These are phyloP conservation scores for Mycena leptocephala DNA, from an alignment of 768 basidiomycete genomes.

Conservation along the genomic window DNA sequence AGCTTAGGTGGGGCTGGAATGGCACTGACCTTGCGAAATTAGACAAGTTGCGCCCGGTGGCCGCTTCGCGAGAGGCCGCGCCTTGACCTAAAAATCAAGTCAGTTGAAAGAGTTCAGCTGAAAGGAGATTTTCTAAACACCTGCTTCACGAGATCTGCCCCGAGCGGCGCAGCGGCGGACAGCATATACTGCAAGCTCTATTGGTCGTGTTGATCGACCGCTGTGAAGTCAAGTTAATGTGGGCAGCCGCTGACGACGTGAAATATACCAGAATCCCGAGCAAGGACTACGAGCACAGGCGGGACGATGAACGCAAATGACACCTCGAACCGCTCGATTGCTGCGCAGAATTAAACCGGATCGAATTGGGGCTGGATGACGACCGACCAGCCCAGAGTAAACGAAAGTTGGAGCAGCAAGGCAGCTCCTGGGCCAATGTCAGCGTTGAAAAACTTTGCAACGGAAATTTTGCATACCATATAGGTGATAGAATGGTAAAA, in stretches of 20 bases:
- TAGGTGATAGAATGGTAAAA: slow-evolving; percentile 74
- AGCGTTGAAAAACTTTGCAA: not conserved
- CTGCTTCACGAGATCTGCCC: slow-evolving; percentile 70
- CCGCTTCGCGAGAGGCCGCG: slow-evolving; percentile 53
- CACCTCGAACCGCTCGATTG: slow-evolving; percentile 76
- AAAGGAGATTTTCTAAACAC: slow-evolving; percentile 43
- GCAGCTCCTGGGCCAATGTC: slow-evolving; percentile 60
- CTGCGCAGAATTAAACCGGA: slow-evolving; percentile 74
- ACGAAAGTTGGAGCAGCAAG: slow-evolving; percentile 73
- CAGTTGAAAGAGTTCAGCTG: not conserved
- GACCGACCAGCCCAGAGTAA: slow-evolving; percentile 64
- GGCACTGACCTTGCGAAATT: slow-evolving; percentile 69
- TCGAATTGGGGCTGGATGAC: slow-evolving; percentile 82
- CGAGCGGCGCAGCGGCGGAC: slow-evolving; percentile 89
- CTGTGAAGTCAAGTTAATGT: slow-evolving; percentile 47
- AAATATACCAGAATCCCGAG: slow-evolving; percentile 75
- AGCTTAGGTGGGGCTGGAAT: not conserved
- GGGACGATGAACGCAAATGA: slow-evolving; percentile 79
- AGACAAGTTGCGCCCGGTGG: slow-evolving; percentile 57
- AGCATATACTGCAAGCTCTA: slow-evolving; percentile 70
- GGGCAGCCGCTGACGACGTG: not conserved
- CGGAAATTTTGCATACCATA: slow-evolving; percentile 52
- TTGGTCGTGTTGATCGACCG: slow-evolving; percentile 77
- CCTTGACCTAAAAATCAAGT: slow-evolving; percentile 51
- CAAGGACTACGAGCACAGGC: slow-evolving; percentile 84